Evolutionary conservation across 176 grass and related monocot species (phyloP).

Genomic region (Luzula sylvatica): DNA sequence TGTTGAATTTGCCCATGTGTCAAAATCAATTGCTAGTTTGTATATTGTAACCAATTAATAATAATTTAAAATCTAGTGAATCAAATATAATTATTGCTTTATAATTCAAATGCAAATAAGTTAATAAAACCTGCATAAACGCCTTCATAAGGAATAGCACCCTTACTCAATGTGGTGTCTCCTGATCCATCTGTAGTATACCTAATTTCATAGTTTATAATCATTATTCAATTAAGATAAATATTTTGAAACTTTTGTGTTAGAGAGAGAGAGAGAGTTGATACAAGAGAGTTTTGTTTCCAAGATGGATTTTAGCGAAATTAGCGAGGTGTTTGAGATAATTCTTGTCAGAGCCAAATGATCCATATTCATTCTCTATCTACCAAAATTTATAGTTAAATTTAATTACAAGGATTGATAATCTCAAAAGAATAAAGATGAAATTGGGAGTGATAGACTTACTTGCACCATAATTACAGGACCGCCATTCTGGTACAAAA

Average conservation of each 20-base stretch:
- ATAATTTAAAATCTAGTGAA: background rate
- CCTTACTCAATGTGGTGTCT: constrained; percentile 43
- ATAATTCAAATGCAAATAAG: background rate
- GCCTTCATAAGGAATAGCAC: constrained; percentile 62
- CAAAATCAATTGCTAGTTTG: constrained; percentile 85
- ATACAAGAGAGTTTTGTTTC: constrained; percentile 62
- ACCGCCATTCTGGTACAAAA: constrained; percentile 79
- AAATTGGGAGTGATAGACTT: constrained; percentile 23
- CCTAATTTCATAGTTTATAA: constrained; percentile 32
- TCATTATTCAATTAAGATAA: background rate
- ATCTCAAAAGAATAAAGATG: constrained; percentile 7
- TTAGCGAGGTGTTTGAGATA: constrained; percentile 69
- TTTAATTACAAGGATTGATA: background rate
- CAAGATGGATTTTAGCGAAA: constrained; percentile 74
- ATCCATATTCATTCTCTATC: constrained; percentile 99
- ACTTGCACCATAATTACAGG: constrained; percentile 92
- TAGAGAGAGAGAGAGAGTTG: constrained; percentile 13
- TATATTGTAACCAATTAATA: constrained; percentile 14
- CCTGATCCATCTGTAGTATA: constrained; percentile 91
- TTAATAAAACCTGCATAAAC: constrained; percentile 68
- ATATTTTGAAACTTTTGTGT: background rate
- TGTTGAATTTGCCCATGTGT: constrained; percentile 65
- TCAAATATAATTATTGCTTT: background rate
- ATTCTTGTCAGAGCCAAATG: constrained; percentile 77
- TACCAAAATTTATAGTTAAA: constrained; percentile 16